phyloP scores from a whole-genome alignment of 306 rosid species.

The Morella rubra region DNA sequence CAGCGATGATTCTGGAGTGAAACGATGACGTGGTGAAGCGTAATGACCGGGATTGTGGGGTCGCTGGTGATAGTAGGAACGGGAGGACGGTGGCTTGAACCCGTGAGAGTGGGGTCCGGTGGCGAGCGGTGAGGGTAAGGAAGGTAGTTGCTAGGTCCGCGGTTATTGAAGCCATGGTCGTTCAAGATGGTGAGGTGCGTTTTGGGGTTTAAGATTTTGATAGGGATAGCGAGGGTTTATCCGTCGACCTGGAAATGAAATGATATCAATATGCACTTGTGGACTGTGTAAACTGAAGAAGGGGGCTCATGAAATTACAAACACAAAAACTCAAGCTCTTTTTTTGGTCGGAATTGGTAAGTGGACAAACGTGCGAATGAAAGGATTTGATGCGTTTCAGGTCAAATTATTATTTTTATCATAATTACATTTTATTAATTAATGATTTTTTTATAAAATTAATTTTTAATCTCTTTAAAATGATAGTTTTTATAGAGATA shows the following conservation, averaged over 20 bases:
- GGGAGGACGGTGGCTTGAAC: conserved; percentile 42
- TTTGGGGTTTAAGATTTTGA: conserved; percentile 16
- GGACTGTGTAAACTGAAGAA: background rate
- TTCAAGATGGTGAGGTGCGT: background rate
- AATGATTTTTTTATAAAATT: too few relatives aligned
- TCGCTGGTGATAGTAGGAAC: conserved; percentile 22
- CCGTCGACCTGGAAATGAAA: background rate
- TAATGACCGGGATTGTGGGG: conserved; percentile 19
- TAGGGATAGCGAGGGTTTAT: background rate
- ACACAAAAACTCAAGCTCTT: too few relatives aligned
- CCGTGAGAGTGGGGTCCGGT: conserved; percentile 34
- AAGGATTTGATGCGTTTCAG: too few relatives aligned
- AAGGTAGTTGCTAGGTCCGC: conserved; percentile 56
- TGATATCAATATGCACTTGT: background rate
- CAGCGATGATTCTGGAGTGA: conserved; percentile 20
- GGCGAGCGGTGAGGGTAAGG: conserved; percentile 38
- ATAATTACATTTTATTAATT: too few relatives aligned
- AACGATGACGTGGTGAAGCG: conserved; percentile 30
- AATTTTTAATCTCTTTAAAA: too few relatives aligned
- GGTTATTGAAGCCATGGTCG: conserved; percentile 51
- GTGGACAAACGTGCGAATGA: too few relatives aligned
- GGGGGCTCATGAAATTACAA: too few relatives aligned
- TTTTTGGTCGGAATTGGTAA: too few relatives aligned
- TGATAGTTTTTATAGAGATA: too few relatives aligned
- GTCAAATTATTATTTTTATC: too few relatives aligned